Conservation (phyloP, 2,329 filamentous ascomycete genomes). For the Periconia macrospinosa region DNA sequence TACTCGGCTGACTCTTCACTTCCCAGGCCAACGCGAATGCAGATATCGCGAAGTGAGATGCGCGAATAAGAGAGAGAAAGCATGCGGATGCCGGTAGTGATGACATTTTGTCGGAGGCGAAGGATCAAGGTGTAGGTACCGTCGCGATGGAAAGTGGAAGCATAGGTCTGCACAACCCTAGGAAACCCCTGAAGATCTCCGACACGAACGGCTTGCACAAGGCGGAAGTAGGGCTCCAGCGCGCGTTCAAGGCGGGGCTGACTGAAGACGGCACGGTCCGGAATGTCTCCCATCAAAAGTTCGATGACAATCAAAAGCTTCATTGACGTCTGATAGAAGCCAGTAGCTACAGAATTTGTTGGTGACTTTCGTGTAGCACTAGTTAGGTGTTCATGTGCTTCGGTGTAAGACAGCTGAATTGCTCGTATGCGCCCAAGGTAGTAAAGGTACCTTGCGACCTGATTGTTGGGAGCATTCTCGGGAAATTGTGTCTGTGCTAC, state of each 20-base stretch:
- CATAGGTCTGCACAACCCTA: constrained; percentile 78
- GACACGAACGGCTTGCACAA: constrained; percentile 94
- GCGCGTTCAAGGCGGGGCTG: constrained; percentile 83
- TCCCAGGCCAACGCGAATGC: constrained; percentile 87
- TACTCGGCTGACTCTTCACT: constrained; percentile 98
- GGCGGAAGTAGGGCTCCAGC: constrained; percentile 87
- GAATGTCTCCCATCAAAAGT: constrained; percentile 97
- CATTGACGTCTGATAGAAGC: constrained; percentile 93
- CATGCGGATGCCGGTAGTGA: constrained; percentile 99
- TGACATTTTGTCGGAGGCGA: constrained; percentile 94
- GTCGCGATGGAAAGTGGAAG: constrained; percentile 85
- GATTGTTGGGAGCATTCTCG: constrained; percentile 91
- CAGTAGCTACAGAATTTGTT: constrained; percentile 82
- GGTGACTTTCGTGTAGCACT: constrained; percentile 95
- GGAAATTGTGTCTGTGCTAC: constrained; percentile 97
- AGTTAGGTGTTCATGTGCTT: constrained; percentile 91
- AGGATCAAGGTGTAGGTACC: constrained; percentile 95
- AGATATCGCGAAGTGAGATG: constrained; percentile 96
- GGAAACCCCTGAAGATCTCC: constrained; percentile 94
- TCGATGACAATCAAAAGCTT: constrained; percentile 97
- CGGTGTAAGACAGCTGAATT: constrained; percentile 94
- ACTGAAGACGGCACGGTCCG: constrained; percentile 91
- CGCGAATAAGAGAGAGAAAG: constrained; percentile 98
- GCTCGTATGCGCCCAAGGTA: constrained; percentile 95
- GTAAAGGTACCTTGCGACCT: constrained; percentile 95